These are phyloP conservation scores for Spathaspora sp. DNA, from an alignment of 1,139 yeast species.

Conservation along the genomic window DNA sequence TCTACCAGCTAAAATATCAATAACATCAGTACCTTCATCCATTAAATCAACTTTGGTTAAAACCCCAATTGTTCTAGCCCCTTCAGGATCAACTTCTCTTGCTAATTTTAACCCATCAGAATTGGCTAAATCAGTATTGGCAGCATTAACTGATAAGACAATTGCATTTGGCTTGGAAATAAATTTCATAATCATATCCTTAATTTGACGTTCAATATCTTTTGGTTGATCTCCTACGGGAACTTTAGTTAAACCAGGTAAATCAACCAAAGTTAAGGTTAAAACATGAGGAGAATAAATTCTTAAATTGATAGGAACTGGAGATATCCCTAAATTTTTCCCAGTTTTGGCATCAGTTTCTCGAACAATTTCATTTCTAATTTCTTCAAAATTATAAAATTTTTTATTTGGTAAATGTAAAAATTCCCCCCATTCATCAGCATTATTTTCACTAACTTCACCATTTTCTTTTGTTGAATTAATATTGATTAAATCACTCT, in stretches of 20 bases:
- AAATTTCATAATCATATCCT: constrained; percentile 91
- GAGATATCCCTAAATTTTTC: constrained; percentile 85
- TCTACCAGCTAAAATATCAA: constrained; percentile 93
- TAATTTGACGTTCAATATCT: constrained; percentile 92
- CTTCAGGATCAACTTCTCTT: constrained; percentile 97
- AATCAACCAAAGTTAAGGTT: constrained; percentile 92
- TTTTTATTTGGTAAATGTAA: constrained; percentile 89
- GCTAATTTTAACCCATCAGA: constrained; percentile 96
- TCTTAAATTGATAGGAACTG: constrained; percentile 89
- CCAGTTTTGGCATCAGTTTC: constrained; percentile 97
- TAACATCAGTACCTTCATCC: constrained; percentile 99
- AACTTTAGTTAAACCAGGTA: constrained; percentile 97
- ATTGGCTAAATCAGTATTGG: constrained; percentile 96
- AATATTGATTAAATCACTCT: constrained; percentile 31
- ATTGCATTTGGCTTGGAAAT: constrained; percentile 96
- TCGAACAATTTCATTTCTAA: constrained; percentile 83
- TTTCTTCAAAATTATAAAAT: constrained; percentile 86
- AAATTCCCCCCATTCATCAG: constrained; percentile 98
- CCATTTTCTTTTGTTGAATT: constrained; percentile 44
- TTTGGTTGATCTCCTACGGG: constrained; percentile 99
- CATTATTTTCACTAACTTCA: constrained; percentile 66
- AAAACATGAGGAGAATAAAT: constrained; percentile 95
- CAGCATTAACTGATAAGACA: constrained; percentile 92
- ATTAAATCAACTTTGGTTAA: constrained; percentile 94
- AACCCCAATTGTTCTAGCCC: constrained; percentile 94